phyloP scores from a whole-genome alignment of 1,284 basidiomycete species.

The Cryptococcus maquisensis region DNA sequence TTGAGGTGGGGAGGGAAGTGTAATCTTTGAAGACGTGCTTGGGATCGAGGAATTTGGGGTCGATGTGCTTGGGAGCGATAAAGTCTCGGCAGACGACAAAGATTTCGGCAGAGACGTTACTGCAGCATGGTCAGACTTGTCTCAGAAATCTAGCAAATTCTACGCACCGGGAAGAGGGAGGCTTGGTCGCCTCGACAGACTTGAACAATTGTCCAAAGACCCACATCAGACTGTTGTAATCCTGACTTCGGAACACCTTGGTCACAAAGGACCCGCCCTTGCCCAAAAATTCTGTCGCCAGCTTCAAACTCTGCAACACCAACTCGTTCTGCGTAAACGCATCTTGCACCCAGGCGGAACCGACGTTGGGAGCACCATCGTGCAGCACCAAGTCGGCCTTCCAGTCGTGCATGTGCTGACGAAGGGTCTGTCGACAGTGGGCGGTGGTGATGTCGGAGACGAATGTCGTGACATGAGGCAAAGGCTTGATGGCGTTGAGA shows the following conservation, averaged over 20 bases:
- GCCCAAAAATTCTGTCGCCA: conserved; percentile 90
- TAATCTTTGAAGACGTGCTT: conserved; percentile 95
- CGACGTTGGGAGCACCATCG: conserved; percentile 99
- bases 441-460: conserved; percentile 92
- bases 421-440: conserved; percentile 81
- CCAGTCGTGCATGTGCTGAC: conserved; percentile 93
- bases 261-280: conserved; percentile 97
- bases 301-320: conserved; percentile 90
- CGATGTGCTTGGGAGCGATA: conserved; percentile 90
- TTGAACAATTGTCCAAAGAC: conserved; percentile 96
- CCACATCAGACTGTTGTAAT: conserved; percentile 99
- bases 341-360: conserved; percentile 99
- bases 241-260: conserved; percentile 97
- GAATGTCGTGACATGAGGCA: conserved; percentile 89
- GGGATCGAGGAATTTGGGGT: conserved; percentile 97
- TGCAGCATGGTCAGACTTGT: conserved; percentile 35
- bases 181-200: conserved; percentile 97
- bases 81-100: conserved; percentile 98
- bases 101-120: conserved; percentile 99
- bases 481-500: conserved; percentile 91
- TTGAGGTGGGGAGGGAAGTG: conserved; percentile 51
- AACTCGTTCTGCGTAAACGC: conserved; percentile 97
- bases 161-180: conserved; percentile 84
- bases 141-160: background rate
- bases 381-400: conserved; percentile 99